phyloP scores from a whole-genome alignment of 163 green algal species.

The Trebouxiophyceae sp. region DNA sequence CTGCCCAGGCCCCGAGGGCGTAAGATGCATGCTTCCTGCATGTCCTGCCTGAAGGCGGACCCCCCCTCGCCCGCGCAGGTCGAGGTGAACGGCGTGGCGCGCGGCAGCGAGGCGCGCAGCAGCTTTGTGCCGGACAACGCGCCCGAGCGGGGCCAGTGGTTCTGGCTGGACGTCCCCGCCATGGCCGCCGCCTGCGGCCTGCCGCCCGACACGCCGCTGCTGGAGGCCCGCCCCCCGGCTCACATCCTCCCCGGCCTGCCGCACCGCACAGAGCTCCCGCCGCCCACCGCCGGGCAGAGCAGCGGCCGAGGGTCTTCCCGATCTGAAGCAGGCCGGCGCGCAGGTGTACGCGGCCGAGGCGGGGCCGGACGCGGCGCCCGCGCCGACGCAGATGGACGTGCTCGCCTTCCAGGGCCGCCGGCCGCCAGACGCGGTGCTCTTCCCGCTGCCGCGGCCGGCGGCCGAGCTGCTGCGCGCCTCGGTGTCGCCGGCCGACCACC shows the following conservation, averaged over 20 bases:
- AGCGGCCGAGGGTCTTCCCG: background rate
- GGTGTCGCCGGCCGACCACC: conserved; percentile 58
- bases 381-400: conserved; percentile 35
- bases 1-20: too few relatives aligned
- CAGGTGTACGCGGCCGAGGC: background rate
- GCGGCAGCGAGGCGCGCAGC: conserved; percentile 40
- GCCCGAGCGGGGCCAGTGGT: conserved; percentile 40
- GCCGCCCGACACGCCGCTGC: conserved; percentile 35
- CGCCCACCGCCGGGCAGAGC: background rate
- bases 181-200: conserved; percentile 37
- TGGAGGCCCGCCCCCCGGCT: conserved; percentile 25
- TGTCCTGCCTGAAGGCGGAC: too few relatives aligned
- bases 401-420: conserved; percentile 14
- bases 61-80: too few relatives aligned
- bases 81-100: conserved; percentile 32
- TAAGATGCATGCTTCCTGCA: too few relatives aligned
- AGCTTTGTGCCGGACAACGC: conserved; percentile 63
- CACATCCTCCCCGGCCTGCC: background rate
- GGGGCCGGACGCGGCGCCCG: background rate
- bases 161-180: conserved; percentile 47
- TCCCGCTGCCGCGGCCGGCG: conserved; percentile 28
- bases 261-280: background rate
- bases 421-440: background rate
- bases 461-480: conserved; percentile 27
- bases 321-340: background rate